phyloP scores from a whole-genome alignment of 805 yeast genomes.

The Spencermartinsiella europaea region DNA sequence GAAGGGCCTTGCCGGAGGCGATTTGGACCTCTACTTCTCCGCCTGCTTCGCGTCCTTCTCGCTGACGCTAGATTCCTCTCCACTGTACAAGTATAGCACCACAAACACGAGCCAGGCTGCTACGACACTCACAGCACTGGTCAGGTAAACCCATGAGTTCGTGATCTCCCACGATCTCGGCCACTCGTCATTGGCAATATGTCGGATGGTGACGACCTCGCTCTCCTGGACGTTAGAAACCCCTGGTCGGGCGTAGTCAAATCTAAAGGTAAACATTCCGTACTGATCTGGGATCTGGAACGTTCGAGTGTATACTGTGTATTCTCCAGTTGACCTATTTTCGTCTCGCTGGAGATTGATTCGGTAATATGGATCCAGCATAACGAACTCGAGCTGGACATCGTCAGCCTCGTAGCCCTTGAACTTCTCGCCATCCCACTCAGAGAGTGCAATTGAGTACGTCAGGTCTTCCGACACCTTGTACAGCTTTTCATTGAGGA shows the following conservation, averaged over 20 bases:
- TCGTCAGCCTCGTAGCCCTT: conserved; percentile 52
- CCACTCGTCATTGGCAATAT: conserved; percentile 92
- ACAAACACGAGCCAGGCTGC: conserved; percentile 74
- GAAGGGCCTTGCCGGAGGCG: no score
- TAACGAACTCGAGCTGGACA: conserved; percentile 77
- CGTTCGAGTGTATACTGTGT: conserved; percentile 41
- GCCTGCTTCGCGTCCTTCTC: no score
- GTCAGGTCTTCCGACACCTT: conserved; percentile 68
- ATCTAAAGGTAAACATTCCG: conserved; percentile 86
- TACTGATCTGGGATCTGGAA: conserved; percentile 91
- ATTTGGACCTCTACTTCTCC: no score
- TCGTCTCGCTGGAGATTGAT: conserved; percentile 45
- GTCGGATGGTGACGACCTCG: conserved; percentile 78
- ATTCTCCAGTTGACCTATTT: conserved; percentile 35
- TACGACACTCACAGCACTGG: conserved; percentile 64
- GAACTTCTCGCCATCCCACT: conserved; percentile 56
- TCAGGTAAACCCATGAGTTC: conserved; percentile 86
- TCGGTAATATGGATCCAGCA: conserved; percentile 95
- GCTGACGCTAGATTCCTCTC: no score
- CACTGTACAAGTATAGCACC: conserved; percentile 49
- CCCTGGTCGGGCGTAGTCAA: conserved; percentile 77
- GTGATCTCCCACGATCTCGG: conserved; percentile 89
- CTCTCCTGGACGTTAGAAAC: conserved; percentile 59
- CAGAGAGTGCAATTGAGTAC: conserved; percentile 42
- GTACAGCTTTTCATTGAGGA: conserved; percentile 40